Percentiles rank a stretch among this genome's conserved stretches.
phyloP scores from a whole-genome alignment of 2,329 filamentous ascomycete species.

The Hymenoscyphus albidus region DNA sequence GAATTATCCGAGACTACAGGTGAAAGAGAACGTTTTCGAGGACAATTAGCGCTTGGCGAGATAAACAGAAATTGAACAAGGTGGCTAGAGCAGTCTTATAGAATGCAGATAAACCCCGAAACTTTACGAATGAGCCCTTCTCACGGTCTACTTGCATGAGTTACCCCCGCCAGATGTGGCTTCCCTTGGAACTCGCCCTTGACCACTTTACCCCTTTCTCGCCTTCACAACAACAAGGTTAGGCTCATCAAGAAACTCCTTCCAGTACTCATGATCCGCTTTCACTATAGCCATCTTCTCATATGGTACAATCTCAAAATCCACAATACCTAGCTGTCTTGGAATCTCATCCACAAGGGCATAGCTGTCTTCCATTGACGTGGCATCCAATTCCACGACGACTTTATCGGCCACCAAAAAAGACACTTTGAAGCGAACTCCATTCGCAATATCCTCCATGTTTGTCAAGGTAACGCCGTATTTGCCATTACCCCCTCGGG shows the following conservation, averaged over 20 bases:
- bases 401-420: neutral
- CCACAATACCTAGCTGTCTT: neutral
- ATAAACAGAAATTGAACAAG: no score
- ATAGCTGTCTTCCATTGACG: slow-evolving; percentile 3
- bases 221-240: slow-evolving; percentile 1
- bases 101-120: no score
- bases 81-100: no score
- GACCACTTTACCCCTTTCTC: neutral
- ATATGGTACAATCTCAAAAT: slow-evolving; percentile 1
- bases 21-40: no score
- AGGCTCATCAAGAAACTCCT: neutral
- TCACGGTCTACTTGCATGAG: neutral
- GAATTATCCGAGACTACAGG: no score
- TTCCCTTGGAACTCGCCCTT: neutral
- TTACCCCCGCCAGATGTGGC: neutral
- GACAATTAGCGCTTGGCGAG: no score
- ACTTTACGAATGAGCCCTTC: no score
- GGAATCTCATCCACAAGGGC: neutral
- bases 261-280: slow-evolving; percentile 1
- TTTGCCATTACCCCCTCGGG: neutral
- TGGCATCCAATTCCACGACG: neutral
- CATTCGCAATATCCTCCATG: neutral
- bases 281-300: slow-evolving; percentile 3
- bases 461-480: neutral
- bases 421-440: neutral